Evolutionary conservation across 345 rosid species (phyloP), one percentile per base, ranked within the genome.

Genomic region (Pugionium cornutum): DNA sequence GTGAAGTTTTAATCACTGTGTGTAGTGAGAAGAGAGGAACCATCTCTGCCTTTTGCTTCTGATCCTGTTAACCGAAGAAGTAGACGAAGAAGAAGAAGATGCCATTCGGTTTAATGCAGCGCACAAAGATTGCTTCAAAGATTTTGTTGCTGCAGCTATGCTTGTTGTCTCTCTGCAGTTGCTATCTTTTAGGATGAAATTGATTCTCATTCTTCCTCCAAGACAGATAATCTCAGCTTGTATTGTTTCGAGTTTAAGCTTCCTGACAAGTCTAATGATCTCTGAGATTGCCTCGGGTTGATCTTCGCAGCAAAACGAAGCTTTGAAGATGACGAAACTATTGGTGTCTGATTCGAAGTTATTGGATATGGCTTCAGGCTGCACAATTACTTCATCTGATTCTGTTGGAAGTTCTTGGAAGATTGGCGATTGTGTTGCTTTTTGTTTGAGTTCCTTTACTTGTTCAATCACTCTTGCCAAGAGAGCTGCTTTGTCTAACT

Each of bases 401-500:
- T 92, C 97, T 11, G 91, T 75, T 26, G 98, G 98, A 9, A 88
- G 33, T 0, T 76, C 59, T 32, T 73, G 37, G 47, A 65, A 63
- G 80, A 77, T 72, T 78, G 84, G 61, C 35, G 85, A 73, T 58
- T 86, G 83, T 44, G 60, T 55, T 61, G 95, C 91, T 73, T 86
- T 78, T 42, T 67, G 70, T 69, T 83, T 89, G 7, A 92, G 86
- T 25, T 89, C 86, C 53, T 85, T 89, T 27, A 89, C 89, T 8
- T 83, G 84, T 34, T 88, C 90, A 29, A 89, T 81, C 36, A 80
- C 97, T 53, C 76, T 86, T 54, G 85, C 91, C 46, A 92, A 66
- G 0, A 92, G 81, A 28, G 96, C 90, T 64, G 98, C 98, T 74
- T 92, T 92, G 82, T 92, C 97, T 80, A 92, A 75, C 98, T 92